Evolutionary conservation across 2,329 filamentous ascomycete genomes (phyloP).

Genomic region (Rhytidhysteron rufulum): DNA sequence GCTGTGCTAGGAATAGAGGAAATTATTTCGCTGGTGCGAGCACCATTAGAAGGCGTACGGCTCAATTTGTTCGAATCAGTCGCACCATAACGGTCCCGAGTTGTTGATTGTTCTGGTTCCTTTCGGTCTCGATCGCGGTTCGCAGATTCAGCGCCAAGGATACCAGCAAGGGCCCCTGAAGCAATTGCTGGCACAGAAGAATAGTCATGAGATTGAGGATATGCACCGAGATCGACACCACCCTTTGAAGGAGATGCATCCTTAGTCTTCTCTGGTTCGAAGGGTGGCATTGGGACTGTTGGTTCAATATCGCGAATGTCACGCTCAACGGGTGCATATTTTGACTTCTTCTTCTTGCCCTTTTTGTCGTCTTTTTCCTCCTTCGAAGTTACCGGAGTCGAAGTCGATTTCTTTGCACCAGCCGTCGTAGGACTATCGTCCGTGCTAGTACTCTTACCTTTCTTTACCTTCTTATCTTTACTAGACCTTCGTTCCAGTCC

Average conservation of each 20-base stretch:
- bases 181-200: conserved; percentile 16
- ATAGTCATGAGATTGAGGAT: conserved; percentile 6
- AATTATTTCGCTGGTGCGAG: conserved; percentile 11
- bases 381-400: conserved; percentile 8
- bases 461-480: conserved; percentile 21
- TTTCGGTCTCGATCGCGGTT: conserved; percentile 33
- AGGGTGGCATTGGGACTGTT: conserved; percentile 5
- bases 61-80: not conserved
- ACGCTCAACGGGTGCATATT: conserved; percentile 28
- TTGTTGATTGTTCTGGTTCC: conserved; percentile 21
- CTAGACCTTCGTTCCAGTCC: conserved; percentile 10
- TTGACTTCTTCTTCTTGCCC: conserved; percentile 28
- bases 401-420: conserved; percentile 1
- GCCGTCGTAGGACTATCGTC: conserved; percentile 2
- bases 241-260: conserved; percentile 5
- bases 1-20: conserved; percentile 28
- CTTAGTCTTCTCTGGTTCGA: conserved; percentile 2
- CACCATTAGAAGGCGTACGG: conserved; percentile 12
- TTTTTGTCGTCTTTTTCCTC: conserved; percentile 14
- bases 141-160: conserved; percentile 24
- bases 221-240: conserved; percentile 6
- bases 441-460: conserved; percentile 8
- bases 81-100: no score
- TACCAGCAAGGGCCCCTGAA: conserved; percentile 30
- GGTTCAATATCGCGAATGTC: conserved; percentile 27